A percentile compares a stretch with the other conserved stretches of the same genome.
Conservation (phyloP, 2,329 filamentous ascomycete species). For the Colletotrichum sp. region DNA sequence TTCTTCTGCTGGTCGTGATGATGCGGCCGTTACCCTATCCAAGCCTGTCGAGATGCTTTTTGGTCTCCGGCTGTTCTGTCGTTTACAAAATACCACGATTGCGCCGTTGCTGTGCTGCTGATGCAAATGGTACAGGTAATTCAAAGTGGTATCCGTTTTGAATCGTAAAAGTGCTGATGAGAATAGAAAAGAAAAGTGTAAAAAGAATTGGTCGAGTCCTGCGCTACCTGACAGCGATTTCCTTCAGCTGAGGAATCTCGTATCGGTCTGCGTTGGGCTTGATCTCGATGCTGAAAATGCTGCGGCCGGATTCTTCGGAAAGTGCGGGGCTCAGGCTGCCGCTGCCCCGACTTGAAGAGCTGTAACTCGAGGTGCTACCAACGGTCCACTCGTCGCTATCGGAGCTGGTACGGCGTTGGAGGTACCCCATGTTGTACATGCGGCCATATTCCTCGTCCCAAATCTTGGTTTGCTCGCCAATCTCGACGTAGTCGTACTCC, state of each 20-base stretch:
- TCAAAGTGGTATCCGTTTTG: constrained; percentile 19
- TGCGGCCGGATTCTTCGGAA: constrained; percentile 41
- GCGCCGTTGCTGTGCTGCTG: constrained; percentile 26
- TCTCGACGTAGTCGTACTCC: constrained; percentile 94
- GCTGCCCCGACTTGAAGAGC: constrained; percentile 34
- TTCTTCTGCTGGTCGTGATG: constrained; percentile 12
- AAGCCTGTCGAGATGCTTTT: constrained; percentile 4
- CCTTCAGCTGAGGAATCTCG: constrained; percentile 41
- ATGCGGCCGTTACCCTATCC: constrained; percentile 14
- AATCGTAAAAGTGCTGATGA: constrained; percentile 17
- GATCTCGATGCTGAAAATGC: constrained; percentile 34
- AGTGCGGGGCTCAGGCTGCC: constrained; percentile 51
- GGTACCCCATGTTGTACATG: constrained; percentile 51
- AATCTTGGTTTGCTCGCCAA: constrained; percentile 65
- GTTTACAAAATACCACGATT: constrained; percentile 20
- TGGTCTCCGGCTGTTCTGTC: constrained; percentile 9
- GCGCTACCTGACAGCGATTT: constrained; percentile 46
- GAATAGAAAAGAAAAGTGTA: constrained; percentile 9
- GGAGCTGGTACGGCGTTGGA: constrained; percentile 46
- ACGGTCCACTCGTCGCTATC: constrained; percentile 91
- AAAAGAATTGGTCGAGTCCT: background rate
- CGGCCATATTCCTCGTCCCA: constrained; percentile 52
- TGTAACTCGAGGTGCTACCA: constrained; percentile 80
- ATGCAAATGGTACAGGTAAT: constrained; percentile 22
- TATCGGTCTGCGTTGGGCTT: constrained; percentile 42